Evolutionary conservation across 257 asterid species (phyloP).

Genomic region (Ilex asprella): DNA sequence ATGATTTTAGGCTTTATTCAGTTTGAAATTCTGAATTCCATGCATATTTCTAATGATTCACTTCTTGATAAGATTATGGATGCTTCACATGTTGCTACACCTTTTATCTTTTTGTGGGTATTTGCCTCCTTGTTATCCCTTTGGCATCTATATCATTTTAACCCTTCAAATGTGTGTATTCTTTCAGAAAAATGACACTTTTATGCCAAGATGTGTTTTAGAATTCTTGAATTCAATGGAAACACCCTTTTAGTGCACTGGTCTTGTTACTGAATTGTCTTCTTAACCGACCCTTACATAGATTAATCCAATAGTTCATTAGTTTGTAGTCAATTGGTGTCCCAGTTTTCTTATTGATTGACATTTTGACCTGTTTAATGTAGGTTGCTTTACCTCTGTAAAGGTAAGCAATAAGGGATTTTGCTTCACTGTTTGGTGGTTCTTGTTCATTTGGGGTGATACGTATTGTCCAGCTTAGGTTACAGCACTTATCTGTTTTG

Average conservation of each 20-base stretch:
- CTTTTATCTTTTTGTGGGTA: constrained; percentile 13
- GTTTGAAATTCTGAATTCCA: constrained; percentile 3
- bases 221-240: constrained; percentile 6
- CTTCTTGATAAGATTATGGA: constrained; percentile 32
- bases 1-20: constrained; percentile 10
- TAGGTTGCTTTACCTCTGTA: too few relatives aligned
- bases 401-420: too few relatives aligned
- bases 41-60: background rate
- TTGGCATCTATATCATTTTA: constrained; percentile 21
- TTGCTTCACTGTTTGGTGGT: too few relatives aligned
- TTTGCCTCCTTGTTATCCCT: constrained; percentile 13
- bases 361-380: too few relatives aligned
- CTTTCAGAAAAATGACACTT: background rate
- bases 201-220: constrained; percentile 14
- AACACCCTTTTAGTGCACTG: background rate
- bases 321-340: too few relatives aligned
- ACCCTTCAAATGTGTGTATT: background rate
- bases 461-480: too few relatives aligned
- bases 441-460: too few relatives aligned
- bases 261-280: background rate
- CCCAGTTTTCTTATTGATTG: too few relatives aligned
- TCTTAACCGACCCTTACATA: background rate
- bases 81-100: constrained; percentile 30
- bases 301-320: too few relatives aligned
- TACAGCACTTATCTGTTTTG: background rate